Base-by-base conservation (phyloP, 2,329 filamentous ascomycete genomes). In the Neonectria magnoliae region DNA sequence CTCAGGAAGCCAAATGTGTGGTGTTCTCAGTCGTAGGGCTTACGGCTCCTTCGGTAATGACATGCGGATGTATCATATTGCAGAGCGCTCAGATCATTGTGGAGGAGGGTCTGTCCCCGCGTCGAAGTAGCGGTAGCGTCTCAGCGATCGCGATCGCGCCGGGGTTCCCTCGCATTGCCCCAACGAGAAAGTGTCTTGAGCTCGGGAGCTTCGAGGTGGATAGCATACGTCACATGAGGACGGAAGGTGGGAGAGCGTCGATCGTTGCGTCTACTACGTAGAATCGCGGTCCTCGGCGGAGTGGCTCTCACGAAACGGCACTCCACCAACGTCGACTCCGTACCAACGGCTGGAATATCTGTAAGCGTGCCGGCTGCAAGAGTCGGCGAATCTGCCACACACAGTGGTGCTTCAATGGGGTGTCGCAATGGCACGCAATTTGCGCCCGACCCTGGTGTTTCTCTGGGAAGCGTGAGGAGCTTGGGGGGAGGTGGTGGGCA, bases 261-360 rank as follows among this genome's bases (percentile, higher is more conserved):
- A 73, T 73, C 71, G 60, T 47, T 66, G 58, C 53, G 62, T 68
- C 62, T 64, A n/a, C n/a, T n/a, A n/a, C n/a, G n/a, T n/a, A 65
- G 71, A 72, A 69, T 60, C 54, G 29, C 38, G 25, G 45, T 29
- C 53, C 38, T 50, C 27, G 18, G 16, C 25, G 42, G 36, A 59
- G 60, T 54, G 45, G 57, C 58, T 64, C 60, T 52, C 27, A 36
- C 45, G 52, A 42, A 56, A 50, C 44, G 47, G 42, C 54, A 50
- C 48, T 45, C 31, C 29, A 22, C 27, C 20, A 62, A 33, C 47
- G 47, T 33, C 27, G 5, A 8, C 36, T 38, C 36, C 36, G 36
- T 20, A 31, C 29, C 27, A 31, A 41, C 42, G n/a, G 29, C 36
- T 48, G 20, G 11, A 14, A 22, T 22, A 42, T 7, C 22, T 20